Evolutionary conservation across 345 rosid genomes (phyloP).

Genomic region (Hibiscus trionum): DNA sequence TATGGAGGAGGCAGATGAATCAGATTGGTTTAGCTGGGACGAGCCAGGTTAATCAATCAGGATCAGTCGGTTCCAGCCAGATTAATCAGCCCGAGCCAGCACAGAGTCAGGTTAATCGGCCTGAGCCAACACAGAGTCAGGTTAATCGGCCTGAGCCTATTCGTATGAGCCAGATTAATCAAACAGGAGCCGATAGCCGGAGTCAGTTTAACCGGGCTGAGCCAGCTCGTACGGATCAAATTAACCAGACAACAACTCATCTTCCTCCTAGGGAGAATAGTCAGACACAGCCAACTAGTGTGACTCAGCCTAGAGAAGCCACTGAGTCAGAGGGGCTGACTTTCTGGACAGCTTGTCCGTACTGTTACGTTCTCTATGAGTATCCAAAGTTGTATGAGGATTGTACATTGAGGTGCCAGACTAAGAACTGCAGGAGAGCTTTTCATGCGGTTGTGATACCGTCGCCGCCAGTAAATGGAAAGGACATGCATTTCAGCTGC

Average conservation of each 20-base stretch:
- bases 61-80: background rate
- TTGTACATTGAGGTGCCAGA: slow-evolving; percentile 64
- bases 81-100: background rate
- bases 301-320: slow-evolving; percentile 16
- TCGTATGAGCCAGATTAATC: background rate
- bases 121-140: background rate
- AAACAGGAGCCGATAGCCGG: background rate
- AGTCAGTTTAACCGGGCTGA: slow-evolving; percentile 5
- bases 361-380: slow-evolving; percentile 72
- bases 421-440: slow-evolving; percentile 53
- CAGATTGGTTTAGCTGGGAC: slow-evolving; percentile 2
- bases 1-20: slow-evolving; percentile 8
- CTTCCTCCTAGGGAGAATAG: background rate
- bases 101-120: too few species aligned
- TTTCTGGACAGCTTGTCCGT: slow-evolving; percentile 96
- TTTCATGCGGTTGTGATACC: slow-evolving; percentile 63
- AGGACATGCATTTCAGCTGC: slow-evolving; percentile 54
- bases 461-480: slow-evolving; percentile 54
- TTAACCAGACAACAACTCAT: slow-evolving; percentile 12
- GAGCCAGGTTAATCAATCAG: slow-evolving; percentile 2
- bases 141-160: slow-evolving; percentile 3
- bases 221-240: background rate
- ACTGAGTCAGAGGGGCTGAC: slow-evolving; percentile 27
- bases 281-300: slow-evolving; percentile 17
- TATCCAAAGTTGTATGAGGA: slow-evolving; percentile 72